Conservation (phyloP, 805 yeast genomes). For the Candida broadrunensis region DNA sequence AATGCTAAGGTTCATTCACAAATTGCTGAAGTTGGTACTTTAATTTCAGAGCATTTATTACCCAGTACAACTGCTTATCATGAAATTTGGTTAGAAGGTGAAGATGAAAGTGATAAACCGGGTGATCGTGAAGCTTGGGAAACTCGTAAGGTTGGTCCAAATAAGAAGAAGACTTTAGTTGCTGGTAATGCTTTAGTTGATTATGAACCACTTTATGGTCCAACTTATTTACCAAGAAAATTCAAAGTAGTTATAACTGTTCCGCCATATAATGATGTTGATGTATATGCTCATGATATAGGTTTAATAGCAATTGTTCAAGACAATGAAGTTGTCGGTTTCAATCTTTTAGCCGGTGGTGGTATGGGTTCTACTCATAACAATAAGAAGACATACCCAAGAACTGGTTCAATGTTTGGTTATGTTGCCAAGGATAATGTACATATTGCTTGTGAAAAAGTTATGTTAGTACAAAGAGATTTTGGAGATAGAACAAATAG, state of each 20-base stretch:
- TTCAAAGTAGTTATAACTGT: constrained; percentile 92
- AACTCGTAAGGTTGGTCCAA: constrained; percentile 70
- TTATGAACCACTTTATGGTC: constrained; percentile 85
- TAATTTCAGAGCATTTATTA: constrained; percentile 75
- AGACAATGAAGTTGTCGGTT: constrained; percentile 68
- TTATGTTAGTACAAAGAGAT: constrained; percentile 93
- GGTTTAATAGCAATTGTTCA: constrained; percentile 87
- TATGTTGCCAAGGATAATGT: constrained; percentile 66
- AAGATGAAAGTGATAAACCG: constrained; percentile 66
- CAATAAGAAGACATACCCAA: constrained; percentile 93
- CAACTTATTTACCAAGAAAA: constrained; percentile 88
- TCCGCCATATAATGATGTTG: constrained; percentile 96
- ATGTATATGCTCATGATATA: constrained; percentile 92
- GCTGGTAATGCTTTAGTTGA: constrained; percentile 83
- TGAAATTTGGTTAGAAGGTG: constrained; percentile 93
- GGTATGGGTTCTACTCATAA: constrained; percentile 99
- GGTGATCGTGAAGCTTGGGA: constrained; percentile 66
- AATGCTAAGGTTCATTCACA: constrained; percentile 80
- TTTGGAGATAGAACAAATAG: constrained; percentile 93
- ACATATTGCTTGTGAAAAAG: constrained; percentile 79
- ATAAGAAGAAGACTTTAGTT: constrained; percentile 75
- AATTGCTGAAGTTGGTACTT: constrained; percentile 58
- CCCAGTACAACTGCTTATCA: constrained; percentile 95
- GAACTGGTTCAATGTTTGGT: constrained; percentile 88
- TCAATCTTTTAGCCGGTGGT: constrained; percentile 91